phyloP scores from a whole-genome alignment of 805 yeast genomes.

The Middelhovenomyces tepae region DNA sequence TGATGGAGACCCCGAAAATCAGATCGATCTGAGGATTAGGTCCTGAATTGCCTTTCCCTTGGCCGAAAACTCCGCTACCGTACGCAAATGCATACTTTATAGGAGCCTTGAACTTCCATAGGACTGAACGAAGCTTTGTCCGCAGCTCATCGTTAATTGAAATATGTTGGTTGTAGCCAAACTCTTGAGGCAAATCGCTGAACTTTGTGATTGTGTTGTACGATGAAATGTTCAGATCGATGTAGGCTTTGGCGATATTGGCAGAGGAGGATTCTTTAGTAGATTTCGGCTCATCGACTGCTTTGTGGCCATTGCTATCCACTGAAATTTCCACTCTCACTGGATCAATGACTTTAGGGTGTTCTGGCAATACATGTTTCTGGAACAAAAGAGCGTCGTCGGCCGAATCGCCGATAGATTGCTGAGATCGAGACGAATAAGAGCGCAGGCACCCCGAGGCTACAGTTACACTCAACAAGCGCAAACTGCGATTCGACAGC shows the following conservation, averaged over 20 bases:
- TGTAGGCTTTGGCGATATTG: conserved; percentile 28
- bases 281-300: too few relatives aligned
- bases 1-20: conserved; percentile 70
- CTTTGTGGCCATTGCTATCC: too few relatives aligned
- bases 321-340: too few relatives aligned
- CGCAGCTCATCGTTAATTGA: conserved; percentile 37
- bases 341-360: not conserved
- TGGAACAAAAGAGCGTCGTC: too few relatives aligned
- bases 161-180: conserved; percentile 51
- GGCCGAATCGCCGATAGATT: too few relatives aligned
- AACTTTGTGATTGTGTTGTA: conserved; percentile 42
- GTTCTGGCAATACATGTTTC: too few relatives aligned
- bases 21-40: conserved; percentile 70
- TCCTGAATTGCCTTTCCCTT: conserved; percentile 38
- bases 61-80: conserved; percentile 89
- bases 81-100: conserved; percentile 80
- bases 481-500: too few relatives aligned
- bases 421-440: too few relatives aligned
- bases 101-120: conserved; percentile 59
- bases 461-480: too few relatives aligned
- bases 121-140: conserved; percentile 38
- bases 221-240: conserved; percentile 15
- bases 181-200: conserved; percentile 44
- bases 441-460: too few relatives aligned
- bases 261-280: not conserved